A percentile compares a stretch with the other conserved stretches of the same genome.
These are phyloP conservation scores for Penicillium alfredii DNA, from an alignment of 495 filamentous ascomycete species.

Conservation along the genomic window DNA sequence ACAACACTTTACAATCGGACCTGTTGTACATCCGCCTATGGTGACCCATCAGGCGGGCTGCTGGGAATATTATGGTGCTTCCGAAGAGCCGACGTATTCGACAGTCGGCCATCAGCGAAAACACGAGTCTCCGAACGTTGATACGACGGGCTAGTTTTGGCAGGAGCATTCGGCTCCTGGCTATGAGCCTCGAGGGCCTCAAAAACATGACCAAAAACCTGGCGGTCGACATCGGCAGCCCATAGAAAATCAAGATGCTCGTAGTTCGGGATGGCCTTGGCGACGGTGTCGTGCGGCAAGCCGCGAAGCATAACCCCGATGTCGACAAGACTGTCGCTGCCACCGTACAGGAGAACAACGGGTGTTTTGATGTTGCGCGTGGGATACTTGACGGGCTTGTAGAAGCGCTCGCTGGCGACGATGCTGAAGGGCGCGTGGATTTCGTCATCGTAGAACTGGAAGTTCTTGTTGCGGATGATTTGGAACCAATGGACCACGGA, in stretches of 20 bases:
- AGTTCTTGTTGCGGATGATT: slow-evolving; percentile 89
- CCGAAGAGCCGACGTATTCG: slow-evolving; percentile 1
- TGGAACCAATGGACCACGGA: slow-evolving; percentile 98
- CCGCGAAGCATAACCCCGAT: slow-evolving; percentile 88
- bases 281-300: slow-evolving; percentile 74
- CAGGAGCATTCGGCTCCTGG: slow-evolving; percentile 1
- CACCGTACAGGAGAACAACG: slow-evolving; percentile 88
- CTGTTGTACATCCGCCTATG: no score
- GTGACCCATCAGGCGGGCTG: no score
- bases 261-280: slow-evolving; percentile 79
- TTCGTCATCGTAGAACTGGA: slow-evolving; percentile 98
- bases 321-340: slow-evolving; percentile 90
- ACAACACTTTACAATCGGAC: no score
- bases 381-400: slow-evolving; percentile 92
- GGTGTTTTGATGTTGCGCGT: slow-evolving; percentile 96
- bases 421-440: slow-evolving; percentile 59
- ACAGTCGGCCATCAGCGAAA: slow-evolving; percentile 1
- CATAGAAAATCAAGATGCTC: slow-evolving; percentile 98
- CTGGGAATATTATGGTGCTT: background rate
- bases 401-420: slow-evolving; percentile 56
- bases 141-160: background rate
- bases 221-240: slow-evolving; percentile 74
- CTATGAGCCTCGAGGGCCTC: slow-evolving; percentile 69
- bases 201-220: slow-evolving; percentile 86
- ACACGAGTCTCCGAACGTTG: slow-evolving; percentile 12